Percentiles rank a stretch among this genome's conserved stretches.
These are phyloP conservation scores for Zarea fungicola DNA, from an alignment of 2,329 filamentous ascomycete species.

Conservation along the genomic window DNA sequence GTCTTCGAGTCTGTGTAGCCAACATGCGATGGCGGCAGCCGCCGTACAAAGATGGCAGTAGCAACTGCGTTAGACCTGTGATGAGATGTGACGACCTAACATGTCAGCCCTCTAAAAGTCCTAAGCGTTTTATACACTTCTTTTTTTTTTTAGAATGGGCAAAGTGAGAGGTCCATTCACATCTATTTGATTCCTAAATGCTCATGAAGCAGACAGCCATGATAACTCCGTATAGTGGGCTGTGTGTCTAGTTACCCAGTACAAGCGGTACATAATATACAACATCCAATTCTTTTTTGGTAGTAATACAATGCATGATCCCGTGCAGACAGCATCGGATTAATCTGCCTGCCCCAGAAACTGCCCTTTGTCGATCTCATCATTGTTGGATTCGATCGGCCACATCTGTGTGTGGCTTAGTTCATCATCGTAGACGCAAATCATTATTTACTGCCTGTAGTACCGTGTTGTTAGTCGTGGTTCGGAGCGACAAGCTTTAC, in stretches of 20 bases:
- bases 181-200: neutral
- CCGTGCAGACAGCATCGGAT: neutral
- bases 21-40: conserved; percentile 3
- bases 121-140: neutral
- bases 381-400: neutral
- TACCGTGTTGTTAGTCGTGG: neutral
- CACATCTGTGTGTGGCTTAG: neutral
- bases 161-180: conserved; percentile 7
- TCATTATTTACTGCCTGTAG: conserved; percentile 9
- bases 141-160: conserved; percentile 1
- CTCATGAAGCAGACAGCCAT: neutral
- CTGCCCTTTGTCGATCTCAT: neutral
- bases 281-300: neutral
- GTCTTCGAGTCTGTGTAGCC: conserved; percentile 5
- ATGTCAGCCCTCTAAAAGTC: neutral
- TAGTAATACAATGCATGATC: conserved; percentile 6
- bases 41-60: neutral
- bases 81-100: neutral
- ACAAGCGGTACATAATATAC: conserved; percentile 8
- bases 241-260: neutral
- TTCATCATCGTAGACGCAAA: conserved; percentile 8
- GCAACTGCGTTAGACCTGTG: conserved; percentile 1
- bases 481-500: neutral
- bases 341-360: neutral
- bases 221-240: neutral